A percentile compares a stretch with the other conserved stretches of the same genome.
These are phyloP conservation scores for Sphaerobolus stellatus DNA, from an alignment of 1,284 basidiomycete species.

Conservation along the genomic window DNA sequence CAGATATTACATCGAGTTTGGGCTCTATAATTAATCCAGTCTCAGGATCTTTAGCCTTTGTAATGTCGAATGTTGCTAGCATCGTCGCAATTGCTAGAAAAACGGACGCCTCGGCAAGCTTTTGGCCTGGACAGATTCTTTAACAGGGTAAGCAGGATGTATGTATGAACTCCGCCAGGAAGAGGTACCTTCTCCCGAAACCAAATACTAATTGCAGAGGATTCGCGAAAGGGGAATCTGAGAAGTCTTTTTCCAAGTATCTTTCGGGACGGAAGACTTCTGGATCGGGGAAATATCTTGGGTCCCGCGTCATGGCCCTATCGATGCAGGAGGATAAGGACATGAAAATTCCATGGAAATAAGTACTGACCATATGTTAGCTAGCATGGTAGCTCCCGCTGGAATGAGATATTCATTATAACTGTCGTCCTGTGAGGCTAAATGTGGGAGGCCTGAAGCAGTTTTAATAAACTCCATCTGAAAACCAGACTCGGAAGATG, in stretches of 20 bases:
- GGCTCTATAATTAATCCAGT: conserved; percentile 16
- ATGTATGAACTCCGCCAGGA: too few species aligned
- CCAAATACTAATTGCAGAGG: conserved; percentile 18
- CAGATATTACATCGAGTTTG: conserved; percentile 37
- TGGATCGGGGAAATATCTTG: conserved; percentile 14
- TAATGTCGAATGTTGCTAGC: conserved; percentile 35
- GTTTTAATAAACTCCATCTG: not conserved
- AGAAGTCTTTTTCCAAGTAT: conserved; percentile 12
- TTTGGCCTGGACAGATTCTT: conserved; percentile 33
- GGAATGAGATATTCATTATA: conserved; percentile 7
- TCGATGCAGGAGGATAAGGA: not conserved
- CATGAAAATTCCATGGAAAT: not conserved
- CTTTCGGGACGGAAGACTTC: conserved; percentile 16
- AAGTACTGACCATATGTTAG: conserved; percentile 8
- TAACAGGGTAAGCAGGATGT: too few species aligned
- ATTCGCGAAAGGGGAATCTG: conserved; percentile 8
- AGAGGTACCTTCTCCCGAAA: conserved; percentile 19
- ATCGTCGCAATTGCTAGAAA: conserved; percentile 41
- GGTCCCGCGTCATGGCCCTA: conserved; percentile 17
- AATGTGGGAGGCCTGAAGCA: conserved; percentile 5
- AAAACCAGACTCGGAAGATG: not conserved
- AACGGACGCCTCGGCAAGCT: conserved; percentile 42
- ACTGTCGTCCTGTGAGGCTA: not conserved
- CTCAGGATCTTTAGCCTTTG: conserved; percentile 10
- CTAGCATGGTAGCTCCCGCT: not conserved